Evolutionary conservation across 129 eudicot genomes (phyloP).

Genomic region (Chrysanthemum lavandulifolium): DNA sequence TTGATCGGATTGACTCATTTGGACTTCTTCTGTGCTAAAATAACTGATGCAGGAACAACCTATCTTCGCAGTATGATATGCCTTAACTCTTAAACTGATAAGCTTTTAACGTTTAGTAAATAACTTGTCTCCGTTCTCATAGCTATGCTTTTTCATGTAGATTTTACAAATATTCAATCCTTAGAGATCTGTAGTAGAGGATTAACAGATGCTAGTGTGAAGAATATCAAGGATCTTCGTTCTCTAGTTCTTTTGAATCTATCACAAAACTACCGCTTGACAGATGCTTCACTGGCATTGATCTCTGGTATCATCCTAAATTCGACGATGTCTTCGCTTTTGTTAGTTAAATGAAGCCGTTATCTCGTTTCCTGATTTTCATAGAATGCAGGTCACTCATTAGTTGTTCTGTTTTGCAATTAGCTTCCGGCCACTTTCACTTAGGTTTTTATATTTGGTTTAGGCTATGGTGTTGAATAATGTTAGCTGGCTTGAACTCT

Average conservation of each 20-base stretch:
- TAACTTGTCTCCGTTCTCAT: no score
- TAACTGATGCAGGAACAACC: slow-evolving; percentile 77
- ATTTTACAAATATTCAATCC: slow-evolving; percentile 66
- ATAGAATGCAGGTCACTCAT: no score
- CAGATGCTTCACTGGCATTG: slow-evolving; percentile 71
- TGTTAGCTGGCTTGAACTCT: no score
- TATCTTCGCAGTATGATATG: slow-evolving; percentile 51
- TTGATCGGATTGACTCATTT: slow-evolving; percentile 74
- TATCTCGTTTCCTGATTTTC: no score
- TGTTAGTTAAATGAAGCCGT: slow-evolving; percentile 55
- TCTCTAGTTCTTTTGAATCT: no score
- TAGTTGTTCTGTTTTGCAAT: no score
- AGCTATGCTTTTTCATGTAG: slow-evolving; percentile 34
- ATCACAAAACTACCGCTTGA: slow-evolving; percentile 75
- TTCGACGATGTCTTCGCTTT: slow-evolving; percentile 29
- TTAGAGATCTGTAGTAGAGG: slow-evolving; percentile 94
- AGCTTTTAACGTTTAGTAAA: slow-evolving; percentile 8
- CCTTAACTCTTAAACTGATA: neutral
- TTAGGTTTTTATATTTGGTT: no score
- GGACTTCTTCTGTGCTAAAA: slow-evolving; percentile 89
- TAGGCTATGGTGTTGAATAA: no score
- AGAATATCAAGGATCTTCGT: slow-evolving; percentile 86
- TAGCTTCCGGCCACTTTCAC: no score
- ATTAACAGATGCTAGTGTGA: slow-evolving; percentile 85
- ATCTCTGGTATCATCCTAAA: slow-evolving; percentile 59